Evolutionary conservation across 306 rosid species (phyloP).

Genomic region (Begonia fuchsioides): DNA sequence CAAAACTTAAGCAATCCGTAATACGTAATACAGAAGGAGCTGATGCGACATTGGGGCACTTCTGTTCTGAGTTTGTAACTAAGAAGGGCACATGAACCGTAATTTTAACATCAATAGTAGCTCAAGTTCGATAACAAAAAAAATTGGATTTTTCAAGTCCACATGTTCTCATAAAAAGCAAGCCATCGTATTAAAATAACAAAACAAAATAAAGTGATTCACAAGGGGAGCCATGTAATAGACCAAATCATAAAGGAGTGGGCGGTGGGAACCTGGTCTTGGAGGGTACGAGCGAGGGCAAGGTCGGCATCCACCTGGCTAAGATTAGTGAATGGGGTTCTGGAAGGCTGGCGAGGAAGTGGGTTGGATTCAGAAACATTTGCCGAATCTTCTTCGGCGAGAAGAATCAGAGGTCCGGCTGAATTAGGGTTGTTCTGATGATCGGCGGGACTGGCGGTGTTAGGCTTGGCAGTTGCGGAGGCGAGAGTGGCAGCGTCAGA

Average conservation of each 20-base stretch:
- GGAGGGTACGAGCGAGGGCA: slow-evolving; percentile 89
- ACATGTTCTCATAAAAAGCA: no score
- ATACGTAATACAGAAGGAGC: no score
- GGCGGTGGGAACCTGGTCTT: slow-evolving; percentile 56
- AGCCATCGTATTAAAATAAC: no score
- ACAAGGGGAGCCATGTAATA: neutral
- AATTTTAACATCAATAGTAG: no score
- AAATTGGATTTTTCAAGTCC: no score
- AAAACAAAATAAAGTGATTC: neutral
- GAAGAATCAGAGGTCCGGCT: neutral
- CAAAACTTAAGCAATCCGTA: no score
- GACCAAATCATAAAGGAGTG: no score
- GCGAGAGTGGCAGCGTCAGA: no score
- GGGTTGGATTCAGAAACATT: slow-evolving; percentile 18
- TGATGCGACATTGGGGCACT: no score
- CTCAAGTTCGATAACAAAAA: no score
- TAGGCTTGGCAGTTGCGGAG: slow-evolving; percentile 1
- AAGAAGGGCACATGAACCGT: no score
- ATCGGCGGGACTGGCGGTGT: slow-evolving; percentile 5
- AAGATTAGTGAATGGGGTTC: slow-evolving; percentile 83
- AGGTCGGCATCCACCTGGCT: slow-evolving; percentile 96
- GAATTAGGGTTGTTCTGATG: slow-evolving; percentile 10
- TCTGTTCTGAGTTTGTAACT: no score
- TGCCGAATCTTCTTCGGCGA: slow-evolving; percentile 6
- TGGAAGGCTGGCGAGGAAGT: slow-evolving; percentile 34